Evolutionary conservation across 2,329 filamentous ascomycete genomes (phyloP).

Genomic region (Fusarium redolens): DNA sequence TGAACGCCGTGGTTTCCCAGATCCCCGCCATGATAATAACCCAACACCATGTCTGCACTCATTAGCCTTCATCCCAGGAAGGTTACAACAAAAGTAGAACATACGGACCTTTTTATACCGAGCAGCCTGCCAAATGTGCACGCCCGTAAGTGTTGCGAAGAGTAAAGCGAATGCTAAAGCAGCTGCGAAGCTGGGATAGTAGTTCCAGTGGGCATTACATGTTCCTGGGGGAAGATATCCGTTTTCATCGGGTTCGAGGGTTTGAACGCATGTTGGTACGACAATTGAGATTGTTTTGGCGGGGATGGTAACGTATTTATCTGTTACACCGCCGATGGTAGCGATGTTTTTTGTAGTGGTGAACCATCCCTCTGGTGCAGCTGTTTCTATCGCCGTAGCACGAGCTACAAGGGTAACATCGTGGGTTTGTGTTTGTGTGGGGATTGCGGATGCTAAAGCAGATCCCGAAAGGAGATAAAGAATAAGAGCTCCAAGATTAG

Average conservation of each 20-base stretch:
- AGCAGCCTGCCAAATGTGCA: conserved; percentile 39
- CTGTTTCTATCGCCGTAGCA: conserved; percentile 17
- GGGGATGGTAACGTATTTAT: conserved; percentile 38
- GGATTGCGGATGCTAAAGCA: not conserved
- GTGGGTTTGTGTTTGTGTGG: conserved; percentile 14
- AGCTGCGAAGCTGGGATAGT: conserved; percentile 49
- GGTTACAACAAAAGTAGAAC: conserved; percentile 14
- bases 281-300: conserved; percentile 48
- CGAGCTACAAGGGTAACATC: conserved; percentile 19
- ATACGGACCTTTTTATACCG: conserved; percentile 39
- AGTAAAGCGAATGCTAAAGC: conserved; percentile 45
- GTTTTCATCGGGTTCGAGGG: conserved; percentile 48
- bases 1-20: conserved; percentile 40
- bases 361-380: conserved; percentile 37
- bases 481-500: conserved; percentile 20
- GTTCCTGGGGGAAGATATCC: conserved; percentile 49
- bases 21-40: conserved; percentile 52
- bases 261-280: conserved; percentile 52
- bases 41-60: conserved; percentile 48
- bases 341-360: conserved; percentile 46
- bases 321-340: conserved; percentile 30
- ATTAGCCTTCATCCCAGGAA: too few relatives aligned
- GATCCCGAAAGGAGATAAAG: conserved; percentile 28
- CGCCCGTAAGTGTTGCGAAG: conserved; percentile 35
- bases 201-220: conserved; percentile 48